phyloP scores from a whole-genome alignment of 2,329 filamentous ascomycete species.

The Verticillium nonalfalfae region DNA sequence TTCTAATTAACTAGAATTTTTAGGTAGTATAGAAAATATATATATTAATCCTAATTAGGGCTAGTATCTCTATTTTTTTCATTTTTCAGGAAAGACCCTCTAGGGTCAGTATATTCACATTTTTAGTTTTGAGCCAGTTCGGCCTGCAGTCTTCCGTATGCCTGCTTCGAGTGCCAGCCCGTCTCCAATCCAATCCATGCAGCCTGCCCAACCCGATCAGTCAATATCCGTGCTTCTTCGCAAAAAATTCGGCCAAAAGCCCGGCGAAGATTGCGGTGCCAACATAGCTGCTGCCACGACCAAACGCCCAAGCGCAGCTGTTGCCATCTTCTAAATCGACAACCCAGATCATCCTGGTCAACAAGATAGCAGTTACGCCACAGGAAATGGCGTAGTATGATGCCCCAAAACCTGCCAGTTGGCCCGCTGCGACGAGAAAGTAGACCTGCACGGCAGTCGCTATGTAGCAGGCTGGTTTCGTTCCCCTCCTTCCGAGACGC shows the following conservation, averaged over 20 bases:
- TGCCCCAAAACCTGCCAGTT: neutral
- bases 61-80: too few relatives aligned
- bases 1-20: too few relatives aligned
- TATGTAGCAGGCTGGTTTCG: constrained; percentile 7
- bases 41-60: too few relatives aligned
- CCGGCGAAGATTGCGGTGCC: neutral
- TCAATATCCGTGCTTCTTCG: neutral
- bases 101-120: too few relatives aligned
- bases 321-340: constrained; percentile 1
- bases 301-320: constrained; percentile 2
- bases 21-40: too few relatives aligned
- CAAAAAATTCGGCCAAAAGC: neutral
- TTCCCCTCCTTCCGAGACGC: constrained; percentile 12
- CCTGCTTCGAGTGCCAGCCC: neutral
- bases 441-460: constrained; percentile 1
- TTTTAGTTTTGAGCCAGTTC: too few relatives aligned
- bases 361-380: neutral
- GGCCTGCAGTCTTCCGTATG: too few relatives aligned
- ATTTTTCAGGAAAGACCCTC: too few relatives aligned
- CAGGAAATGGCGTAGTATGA: neutral
- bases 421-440: neutral
- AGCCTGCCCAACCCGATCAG: neutral
- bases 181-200: neutral
- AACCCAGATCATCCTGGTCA: neutral
- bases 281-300: neutral